Conservation (phyloP, 2,329 filamentous ascomycete species). For the Diaporthe ilicicola region DNA sequence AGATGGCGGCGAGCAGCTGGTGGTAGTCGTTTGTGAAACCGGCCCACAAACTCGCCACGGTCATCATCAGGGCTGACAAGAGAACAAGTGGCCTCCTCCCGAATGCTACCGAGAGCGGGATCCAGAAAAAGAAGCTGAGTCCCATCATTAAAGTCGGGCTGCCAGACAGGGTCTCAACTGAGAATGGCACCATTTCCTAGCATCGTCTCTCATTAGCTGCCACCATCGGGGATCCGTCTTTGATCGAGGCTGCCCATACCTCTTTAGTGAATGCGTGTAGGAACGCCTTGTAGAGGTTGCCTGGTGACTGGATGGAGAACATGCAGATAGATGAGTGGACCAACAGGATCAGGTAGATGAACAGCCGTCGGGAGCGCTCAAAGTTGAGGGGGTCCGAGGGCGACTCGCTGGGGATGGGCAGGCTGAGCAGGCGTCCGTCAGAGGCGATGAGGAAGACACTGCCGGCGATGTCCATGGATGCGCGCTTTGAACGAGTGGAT, state of each 20-base stretch:
- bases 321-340: conserved; percentile 37
- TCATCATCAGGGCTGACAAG: conserved; percentile 39
- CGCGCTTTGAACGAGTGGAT: conserved; percentile 27
- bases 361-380: conserved; percentile 35
- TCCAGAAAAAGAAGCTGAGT: conserved; percentile 47
- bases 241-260: conserved; percentile 25
- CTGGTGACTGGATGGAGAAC: conserved; percentile 38
- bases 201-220: background rate
- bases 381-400: conserved; percentile 43
- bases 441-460: conserved; percentile 45
- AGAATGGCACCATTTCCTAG: conserved; percentile 40
- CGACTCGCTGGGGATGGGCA: conserved; percentile 45
- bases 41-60: conserved; percentile 41
- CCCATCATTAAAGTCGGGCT: conserved; percentile 45
- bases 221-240: background rate
- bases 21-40: conserved; percentile 39
- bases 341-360: conserved; percentile 34
- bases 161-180: conserved; percentile 39
- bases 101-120: conserved; percentile 46
- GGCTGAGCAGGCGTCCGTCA: conserved; percentile 41
- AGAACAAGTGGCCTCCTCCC: conserved; percentile 48
- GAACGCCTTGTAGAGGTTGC: conserved; percentile 35
- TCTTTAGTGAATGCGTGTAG: conserved; percentile 35
- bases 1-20: conserved; percentile 41
- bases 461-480: conserved; percentile 36